These are phyloP conservation scores for Fusarium nanum DNA, from an alignment of 2,329 filamentous ascomycete genomes.

Conservation along the genomic window DNA sequence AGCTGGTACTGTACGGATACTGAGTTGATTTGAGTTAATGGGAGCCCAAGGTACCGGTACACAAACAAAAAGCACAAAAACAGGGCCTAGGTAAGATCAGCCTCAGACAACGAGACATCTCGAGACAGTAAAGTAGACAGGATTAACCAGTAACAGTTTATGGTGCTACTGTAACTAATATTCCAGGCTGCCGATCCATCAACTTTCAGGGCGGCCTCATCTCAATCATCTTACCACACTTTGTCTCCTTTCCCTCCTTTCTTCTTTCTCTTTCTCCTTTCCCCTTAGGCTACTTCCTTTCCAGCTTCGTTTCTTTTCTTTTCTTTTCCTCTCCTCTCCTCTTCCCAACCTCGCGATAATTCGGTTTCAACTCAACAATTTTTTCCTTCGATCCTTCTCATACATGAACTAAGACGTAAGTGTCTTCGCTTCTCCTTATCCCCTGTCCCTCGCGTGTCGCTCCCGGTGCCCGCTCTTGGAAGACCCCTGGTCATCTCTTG, in stretches of 20 bases:
- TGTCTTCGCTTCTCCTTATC: constrained; percentile 24
- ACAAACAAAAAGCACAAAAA: constrained; percentile 21
- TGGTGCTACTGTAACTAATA: constrained; percentile 27
- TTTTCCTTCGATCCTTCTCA: constrained; percentile 23
- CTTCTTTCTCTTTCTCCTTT: constrained; percentile 1
- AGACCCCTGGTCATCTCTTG: constrained; percentile 31
- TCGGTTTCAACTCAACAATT: constrained; percentile 14
- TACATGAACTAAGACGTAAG: constrained; percentile 35
- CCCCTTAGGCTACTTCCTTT: neutral
- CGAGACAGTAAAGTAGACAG: constrained; percentile 27
- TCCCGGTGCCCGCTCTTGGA: constrained; percentile 30
- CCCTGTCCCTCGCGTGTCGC: constrained; percentile 37
- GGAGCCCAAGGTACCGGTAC: constrained; percentile 23
- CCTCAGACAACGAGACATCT: constrained; percentile 19
- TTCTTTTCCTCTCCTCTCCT: neutral
- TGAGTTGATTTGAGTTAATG: neutral
- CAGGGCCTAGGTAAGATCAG: neutral
- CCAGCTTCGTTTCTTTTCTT: constrained; percentile 12
- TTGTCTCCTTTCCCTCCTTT: constrained; percentile 1
- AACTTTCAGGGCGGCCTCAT: constrained; percentile 34
- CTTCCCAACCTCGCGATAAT: constrained; percentile 24
- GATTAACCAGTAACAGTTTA: constrained; percentile 23
- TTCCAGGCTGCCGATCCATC: constrained; percentile 29
- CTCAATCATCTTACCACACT: constrained; percentile 28
- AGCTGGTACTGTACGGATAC: neutral